phyloP scores from a whole-genome alignment of 192 early-diverging fungal genomes.

The Rhizophagus clarus region DNA sequence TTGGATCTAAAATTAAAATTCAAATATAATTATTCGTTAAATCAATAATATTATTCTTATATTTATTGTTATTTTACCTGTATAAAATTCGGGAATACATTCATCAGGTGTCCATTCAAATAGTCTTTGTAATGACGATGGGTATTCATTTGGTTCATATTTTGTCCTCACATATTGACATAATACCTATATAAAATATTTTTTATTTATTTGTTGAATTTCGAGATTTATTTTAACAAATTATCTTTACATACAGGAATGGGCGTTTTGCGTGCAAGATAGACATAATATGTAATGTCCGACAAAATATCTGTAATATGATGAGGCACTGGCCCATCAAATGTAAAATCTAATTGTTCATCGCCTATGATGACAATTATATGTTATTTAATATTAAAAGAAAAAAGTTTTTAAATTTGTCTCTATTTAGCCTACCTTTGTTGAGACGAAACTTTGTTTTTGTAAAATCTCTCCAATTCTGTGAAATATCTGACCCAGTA shows the following conservation, averaged over 20 bases:
- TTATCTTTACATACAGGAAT: conserved; percentile 45
- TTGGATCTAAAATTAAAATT: conserved; percentile 45
- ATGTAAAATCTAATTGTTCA: conserved; percentile 70
- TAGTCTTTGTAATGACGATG: conserved; percentile 59
- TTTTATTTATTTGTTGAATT: neutral
- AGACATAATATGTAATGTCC: conserved; percentile 72
- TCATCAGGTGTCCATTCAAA: conserved; percentile 76
- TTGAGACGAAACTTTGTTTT: conserved; percentile 70
- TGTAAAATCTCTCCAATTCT: conserved; percentile 62
- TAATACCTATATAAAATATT: conserved; percentile 41
- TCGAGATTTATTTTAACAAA: neutral
- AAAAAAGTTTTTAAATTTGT: neutral
- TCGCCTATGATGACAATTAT: conserved; percentile 44
- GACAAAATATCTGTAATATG: conserved; percentile 71
- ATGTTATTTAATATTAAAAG: neutral
- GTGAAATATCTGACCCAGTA: conserved; percentile 45
- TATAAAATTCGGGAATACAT: conserved; percentile 75
- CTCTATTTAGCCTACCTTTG: conserved; percentile 42
- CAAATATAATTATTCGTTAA: conserved; percentile 5
- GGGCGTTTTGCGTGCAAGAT: conserved; percentile 64
- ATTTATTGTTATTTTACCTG: conserved; percentile 31
- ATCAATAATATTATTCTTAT: no score
- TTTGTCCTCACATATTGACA: conserved; percentile 69
- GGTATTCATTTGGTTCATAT: conserved; percentile 72
- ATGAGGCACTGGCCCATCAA: conserved; percentile 65